phyloP scores from a whole-genome alignment of 140 eudicot species.

The Oenanthe javanica region DNA sequence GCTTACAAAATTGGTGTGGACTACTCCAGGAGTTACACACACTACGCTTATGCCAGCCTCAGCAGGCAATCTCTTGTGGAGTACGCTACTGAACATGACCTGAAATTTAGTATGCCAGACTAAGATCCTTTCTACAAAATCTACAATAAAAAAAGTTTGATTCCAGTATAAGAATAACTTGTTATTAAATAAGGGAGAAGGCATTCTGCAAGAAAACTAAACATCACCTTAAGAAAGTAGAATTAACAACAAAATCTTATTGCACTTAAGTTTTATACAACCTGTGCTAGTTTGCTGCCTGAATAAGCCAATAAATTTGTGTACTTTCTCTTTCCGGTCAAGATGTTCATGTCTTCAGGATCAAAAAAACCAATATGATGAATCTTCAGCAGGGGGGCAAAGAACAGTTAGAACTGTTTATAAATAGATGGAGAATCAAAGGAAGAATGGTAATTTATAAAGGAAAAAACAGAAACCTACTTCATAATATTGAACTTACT shows the following conservation, averaged over 20 bases:
- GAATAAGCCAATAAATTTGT: constrained; percentile 80
- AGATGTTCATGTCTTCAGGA: constrained; percentile 92
- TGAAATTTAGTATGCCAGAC: constrained; percentile 21
- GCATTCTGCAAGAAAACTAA: neutral
- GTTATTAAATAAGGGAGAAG: neutral
- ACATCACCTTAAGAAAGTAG: neutral
- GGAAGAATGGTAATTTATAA: neutral
- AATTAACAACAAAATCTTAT: neutral
- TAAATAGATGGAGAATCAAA: neutral
- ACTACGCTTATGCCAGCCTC: constrained; percentile 72
- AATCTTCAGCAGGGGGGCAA: constrained; percentile 41
- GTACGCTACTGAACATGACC: constrained; percentile 80
- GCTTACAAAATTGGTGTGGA: constrained; percentile 74
- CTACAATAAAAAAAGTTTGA: neutral
- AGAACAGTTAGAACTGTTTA: neutral
- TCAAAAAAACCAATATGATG: constrained; percentile 92
- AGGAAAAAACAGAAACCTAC: neutral
- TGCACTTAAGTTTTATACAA: constrained; percentile 14
- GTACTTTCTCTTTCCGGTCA: constrained; percentile 66
- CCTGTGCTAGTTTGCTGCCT: constrained; percentile 96
- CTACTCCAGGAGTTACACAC: constrained; percentile 79
- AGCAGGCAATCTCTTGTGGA: constrained; percentile 61
- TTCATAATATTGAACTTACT: constrained; percentile 39
- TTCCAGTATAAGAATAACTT: neutral
- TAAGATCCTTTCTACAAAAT: neutral